phyloP scores from a whole-genome alignment of 2,329 filamentous ascomycete genomes.

The Trichoderma brevicompactum region DNA sequence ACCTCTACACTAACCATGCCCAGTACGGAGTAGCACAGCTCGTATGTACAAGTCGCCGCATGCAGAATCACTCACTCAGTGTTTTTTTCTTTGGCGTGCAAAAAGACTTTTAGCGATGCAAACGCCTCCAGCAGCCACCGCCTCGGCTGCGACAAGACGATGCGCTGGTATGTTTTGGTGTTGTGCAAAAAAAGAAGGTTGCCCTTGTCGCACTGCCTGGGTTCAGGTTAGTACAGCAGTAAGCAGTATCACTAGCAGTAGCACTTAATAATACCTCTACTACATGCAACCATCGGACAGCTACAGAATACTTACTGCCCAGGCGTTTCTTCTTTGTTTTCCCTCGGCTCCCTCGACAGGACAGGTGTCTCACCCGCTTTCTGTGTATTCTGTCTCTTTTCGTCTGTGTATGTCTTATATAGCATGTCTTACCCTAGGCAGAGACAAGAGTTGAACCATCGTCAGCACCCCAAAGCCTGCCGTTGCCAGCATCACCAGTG shows the following conservation, averaged over 20 bases:
- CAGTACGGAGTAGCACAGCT: neutral
- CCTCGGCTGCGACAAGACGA: conserved; percentile 18
- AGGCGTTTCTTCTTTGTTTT: neutral
- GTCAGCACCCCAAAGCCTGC: neutral
- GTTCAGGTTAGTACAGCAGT: too few relatives aligned
- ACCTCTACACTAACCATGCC: neutral
- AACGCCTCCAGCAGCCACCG: conserved; percentile 9
- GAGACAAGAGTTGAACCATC: neutral
- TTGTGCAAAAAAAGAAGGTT: conserved; percentile 23
- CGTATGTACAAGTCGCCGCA: neutral
- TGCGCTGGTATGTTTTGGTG: neutral
- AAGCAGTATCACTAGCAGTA: too few relatives aligned
- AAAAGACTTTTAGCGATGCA: neutral
- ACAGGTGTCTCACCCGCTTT: neutral
- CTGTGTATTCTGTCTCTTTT: neutral
- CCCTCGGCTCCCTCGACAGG: conserved; percentile 17
- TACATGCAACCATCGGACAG: conserved; percentile 5
- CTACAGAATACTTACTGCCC: neutral
- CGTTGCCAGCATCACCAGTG: conserved; percentile 2
- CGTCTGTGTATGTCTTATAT: neutral
- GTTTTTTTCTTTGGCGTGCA: neutral
- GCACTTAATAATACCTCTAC: too few relatives aligned
- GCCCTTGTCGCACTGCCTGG: too few relatives aligned
- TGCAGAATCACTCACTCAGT: neutral
- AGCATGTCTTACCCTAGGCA: neutral